A percentile compares a stretch with the other conserved stretches of the same genome.
These are phyloP conservation scores for Pseudogymnoascus sp. DNA, from an alignment of 2,329 filamentous ascomycete species.

Conservation along the genomic window DNA sequence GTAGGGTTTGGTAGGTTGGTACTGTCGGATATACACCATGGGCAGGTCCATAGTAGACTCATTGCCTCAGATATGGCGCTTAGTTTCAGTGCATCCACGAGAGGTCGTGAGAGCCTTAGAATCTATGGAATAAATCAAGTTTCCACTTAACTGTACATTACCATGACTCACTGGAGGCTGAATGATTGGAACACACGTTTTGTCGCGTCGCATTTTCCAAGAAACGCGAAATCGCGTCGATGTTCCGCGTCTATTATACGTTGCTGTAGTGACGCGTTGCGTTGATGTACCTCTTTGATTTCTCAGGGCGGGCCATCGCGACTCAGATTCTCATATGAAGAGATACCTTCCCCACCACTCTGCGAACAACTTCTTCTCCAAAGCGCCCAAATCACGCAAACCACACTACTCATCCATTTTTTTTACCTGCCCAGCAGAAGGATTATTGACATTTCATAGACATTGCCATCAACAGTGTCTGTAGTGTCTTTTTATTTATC, in stretches of 20 bases:
- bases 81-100: constrained; percentile 1
- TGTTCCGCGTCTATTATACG: constrained; percentile 3
- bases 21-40: neutral
- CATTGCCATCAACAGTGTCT: neutral
- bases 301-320: neutral
- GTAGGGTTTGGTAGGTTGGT: constrained; percentile 5
- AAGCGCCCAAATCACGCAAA: neutral
- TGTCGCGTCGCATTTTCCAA: neutral
- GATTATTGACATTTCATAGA: neutral
- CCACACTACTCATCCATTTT: neutral
- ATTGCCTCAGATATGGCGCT: neutral
- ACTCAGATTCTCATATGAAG: constrained; percentile 4
- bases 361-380: neutral
- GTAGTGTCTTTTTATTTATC: neutral
- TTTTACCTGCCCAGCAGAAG: neutral
- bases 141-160: neutral
- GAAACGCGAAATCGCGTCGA: constrained; percentile 4
- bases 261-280: constrained; percentile 7
- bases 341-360: neutral
- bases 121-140: neutral
- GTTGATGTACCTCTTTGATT: neutral
- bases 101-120: neutral
- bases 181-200: constrained; percentile 1
- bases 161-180: constrained; percentile 1
- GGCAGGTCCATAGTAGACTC: neutral